Base-by-base conservation (phyloP, 345 rosid species). In the Boechera stricta region DNA sequence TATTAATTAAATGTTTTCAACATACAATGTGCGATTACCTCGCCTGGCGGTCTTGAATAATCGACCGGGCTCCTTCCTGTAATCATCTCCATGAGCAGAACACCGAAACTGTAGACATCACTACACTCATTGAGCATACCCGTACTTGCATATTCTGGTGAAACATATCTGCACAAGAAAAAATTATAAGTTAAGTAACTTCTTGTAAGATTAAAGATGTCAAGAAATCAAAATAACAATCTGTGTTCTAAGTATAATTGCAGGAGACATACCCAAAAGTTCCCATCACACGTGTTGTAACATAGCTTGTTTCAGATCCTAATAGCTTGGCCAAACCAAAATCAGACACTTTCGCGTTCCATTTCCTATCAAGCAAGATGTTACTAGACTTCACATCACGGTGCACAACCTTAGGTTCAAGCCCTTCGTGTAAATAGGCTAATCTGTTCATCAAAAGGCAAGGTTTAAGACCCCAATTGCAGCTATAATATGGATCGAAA, bases 201-300 rank as follows among this genome's bases (percentile, higher is more conserved):
- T 28, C 29, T 28, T 28, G 29, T 28, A 28, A 28, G 29, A 1
- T 28, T 28, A 28, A 28, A 28, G 3, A 28, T 28, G 29, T 28
- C 29, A 28, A 28, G 3, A 28, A 28, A 28, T 2, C 29, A 28
- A 28, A 28, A 2, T 28, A 28, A 28, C 29, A 28, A 28, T 28
- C 29, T 28, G 29, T 28, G 29, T 28, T 28, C 29, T 28, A 28
- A 28, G 29, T 28, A 28, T 28, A 28, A 28, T 28, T 28, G 29
- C 29, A 28, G 29, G 29, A 28, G 29, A 28, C 29, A 28, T 56
- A 78, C 97, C 98, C 98, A 21, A 91, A 93, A 69, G 98, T 93
- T 61, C 98, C 98, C 98, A 93, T 93, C 13, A 93, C 98, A 61
- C 98, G 97, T 4, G 98, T 93, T 13, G 98, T 93, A 73, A 93